phyloP scores from a whole-genome alignment of 305 asterid genomes.

The Andrographis paniculata region DNA sequence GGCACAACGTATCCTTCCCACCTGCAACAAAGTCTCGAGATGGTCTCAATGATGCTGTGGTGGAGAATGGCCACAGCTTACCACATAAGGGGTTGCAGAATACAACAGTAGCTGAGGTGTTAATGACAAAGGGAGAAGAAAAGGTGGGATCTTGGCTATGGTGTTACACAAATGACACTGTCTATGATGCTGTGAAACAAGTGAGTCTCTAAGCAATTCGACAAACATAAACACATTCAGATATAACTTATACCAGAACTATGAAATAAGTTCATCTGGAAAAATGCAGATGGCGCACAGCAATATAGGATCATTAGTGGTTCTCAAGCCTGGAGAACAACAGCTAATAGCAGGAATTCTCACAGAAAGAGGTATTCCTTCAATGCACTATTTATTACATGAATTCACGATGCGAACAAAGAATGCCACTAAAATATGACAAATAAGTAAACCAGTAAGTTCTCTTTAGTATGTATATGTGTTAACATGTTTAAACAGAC shows the following conservation, averaged over 20 bases:
- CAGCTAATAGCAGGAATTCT: conserved; percentile 64
- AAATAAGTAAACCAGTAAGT: background rate
- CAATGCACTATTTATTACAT: background rate
- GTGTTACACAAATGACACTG: conserved; percentile 51
- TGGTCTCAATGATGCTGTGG: conserved; percentile 17
- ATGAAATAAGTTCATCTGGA: conserved; percentile 1
- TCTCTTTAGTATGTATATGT: background rate
- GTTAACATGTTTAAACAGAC: conserved; percentile 32
- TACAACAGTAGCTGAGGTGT: conserved; percentile 51
- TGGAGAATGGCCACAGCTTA: conserved; percentile 19
- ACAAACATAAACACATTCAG: background rate
- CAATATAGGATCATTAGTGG: conserved; percentile 78
- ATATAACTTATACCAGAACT: conserved; percentile 3
- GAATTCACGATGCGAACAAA: background rate
- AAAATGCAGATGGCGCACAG: conserved; percentile 61
- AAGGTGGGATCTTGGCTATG: conserved; percentile 60
- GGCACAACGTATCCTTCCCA: conserved; percentile 17
- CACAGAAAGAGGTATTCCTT: conserved; percentile 57
- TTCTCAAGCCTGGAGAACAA: conserved; percentile 57
- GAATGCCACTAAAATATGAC: background rate
- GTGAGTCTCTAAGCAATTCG: conserved; percentile 26
- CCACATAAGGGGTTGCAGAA: conserved; percentile 55
- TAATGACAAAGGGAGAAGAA: conserved; percentile 52
- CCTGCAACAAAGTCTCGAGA: conserved; percentile 14
- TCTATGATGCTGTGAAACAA: conserved; percentile 59